These are phyloP conservation scores for Arthrobotrys megalospora DNA, from an alignment of 2,329 filamentous ascomycete species.

Conservation along the genomic window DNA sequence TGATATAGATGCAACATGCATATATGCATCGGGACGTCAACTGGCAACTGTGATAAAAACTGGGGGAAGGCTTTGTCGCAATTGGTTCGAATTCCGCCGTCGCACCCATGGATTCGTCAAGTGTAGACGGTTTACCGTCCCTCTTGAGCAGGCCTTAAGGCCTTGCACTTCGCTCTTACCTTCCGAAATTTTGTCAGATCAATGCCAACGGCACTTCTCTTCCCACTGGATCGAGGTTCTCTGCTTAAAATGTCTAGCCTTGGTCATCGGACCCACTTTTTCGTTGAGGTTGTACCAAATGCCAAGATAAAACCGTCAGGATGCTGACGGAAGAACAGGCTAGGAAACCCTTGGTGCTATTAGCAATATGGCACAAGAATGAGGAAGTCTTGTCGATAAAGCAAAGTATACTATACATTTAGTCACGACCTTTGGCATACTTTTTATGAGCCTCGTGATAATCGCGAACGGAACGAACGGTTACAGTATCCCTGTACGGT, in stretches of 20 bases:
- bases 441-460: conserved; percentile 29
- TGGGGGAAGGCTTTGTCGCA: conserved; percentile 2
- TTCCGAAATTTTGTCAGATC: conserved; percentile 28
- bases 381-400: conserved; percentile 27
- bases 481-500: background rate
- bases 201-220: conserved; percentile 21
- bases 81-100: conserved; percentile 26
- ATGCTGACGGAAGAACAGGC: conserved; percentile 31
- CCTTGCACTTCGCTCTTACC: conserved; percentile 34
- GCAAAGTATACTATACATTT: conserved; percentile 23
- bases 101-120: conserved; percentile 1
- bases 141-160: conserved; percentile 14
- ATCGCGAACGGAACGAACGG: conserved; percentile 2
- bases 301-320: conserved; percentile 23
- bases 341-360: conserved; percentile 10
- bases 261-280: conserved; percentile 51
- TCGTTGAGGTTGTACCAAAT: conserved; percentile 36
- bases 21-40: conserved; percentile 21
- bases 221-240: conserved; percentile 6
- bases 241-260: conserved; percentile 28
- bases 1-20: conserved; percentile 36
- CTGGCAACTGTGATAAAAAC: conserved; percentile 13
- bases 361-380: conserved; percentile 20
- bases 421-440: conserved; percentile 25
- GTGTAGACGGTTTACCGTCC: background rate